A percentile compares a stretch with the other conserved stretches of the same genome.
phyloP scores from a whole-genome alignment of 139 green algal species.

The Haematococcus lacustris region DNA sequence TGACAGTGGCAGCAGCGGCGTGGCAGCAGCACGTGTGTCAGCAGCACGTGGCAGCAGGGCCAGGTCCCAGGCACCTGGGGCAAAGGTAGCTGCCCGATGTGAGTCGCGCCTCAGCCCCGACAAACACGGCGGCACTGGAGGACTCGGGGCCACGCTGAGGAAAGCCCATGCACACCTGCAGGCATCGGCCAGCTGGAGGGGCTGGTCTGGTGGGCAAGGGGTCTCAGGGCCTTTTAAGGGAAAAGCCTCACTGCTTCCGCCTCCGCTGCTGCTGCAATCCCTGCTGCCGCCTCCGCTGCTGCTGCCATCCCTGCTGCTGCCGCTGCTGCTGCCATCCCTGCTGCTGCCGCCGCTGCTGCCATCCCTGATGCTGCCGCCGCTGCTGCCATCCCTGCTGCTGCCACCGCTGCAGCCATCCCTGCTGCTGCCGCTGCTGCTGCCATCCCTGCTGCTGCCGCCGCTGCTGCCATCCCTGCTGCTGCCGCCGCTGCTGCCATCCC shows the following conservation, averaged over 20 bases:
- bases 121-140: conserved; percentile 43
- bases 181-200: not conserved
- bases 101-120: conserved; percentile 50
- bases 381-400: too few relatives aligned
- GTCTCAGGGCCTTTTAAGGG: too few relatives aligned
- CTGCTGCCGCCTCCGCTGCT: not conserved
- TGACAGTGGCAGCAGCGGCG: not conserved
- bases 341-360: too few relatives aligned
- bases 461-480: too few relatives aligned
- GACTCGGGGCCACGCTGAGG: conserved; percentile 53
- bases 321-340: not conserved
- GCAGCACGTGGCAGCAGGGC: not conserved
- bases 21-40: not conserved
- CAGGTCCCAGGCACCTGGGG: conserved; percentile 34
- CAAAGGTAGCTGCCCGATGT: conserved; percentile 70
- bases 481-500: too few relatives aligned
- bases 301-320: not conserved
- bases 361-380: too few relatives aligned
- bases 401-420: too few relatives aligned
- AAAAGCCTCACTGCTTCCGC: too few relatives aligned
- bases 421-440: too few relatives aligned
- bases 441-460: too few relatives aligned
- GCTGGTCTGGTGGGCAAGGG: not conserved
- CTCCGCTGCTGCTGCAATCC: not conserved
- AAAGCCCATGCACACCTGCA: conserved; percentile 82